Percentiles rank a stretch among this genome's conserved stretches.
These are phyloP conservation scores for Trifolium repens DNA, from an alignment of 306 rosid species.

Conservation along the genomic window DNA sequence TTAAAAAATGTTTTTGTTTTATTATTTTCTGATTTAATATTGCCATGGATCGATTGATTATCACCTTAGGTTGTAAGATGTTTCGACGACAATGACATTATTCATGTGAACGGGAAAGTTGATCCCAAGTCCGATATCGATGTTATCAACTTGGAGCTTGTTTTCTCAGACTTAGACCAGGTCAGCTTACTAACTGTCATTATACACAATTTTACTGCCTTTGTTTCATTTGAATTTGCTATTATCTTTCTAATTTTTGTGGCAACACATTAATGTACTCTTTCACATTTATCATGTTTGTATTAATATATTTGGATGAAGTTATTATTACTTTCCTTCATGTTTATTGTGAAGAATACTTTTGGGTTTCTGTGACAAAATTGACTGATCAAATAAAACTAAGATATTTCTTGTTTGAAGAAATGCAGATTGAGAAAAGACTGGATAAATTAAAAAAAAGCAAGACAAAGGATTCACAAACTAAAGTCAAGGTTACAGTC, in stretches of 20 bases:
- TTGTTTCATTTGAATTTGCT: conserved; percentile 28
- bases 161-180: conserved; percentile 96
- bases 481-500: conserved; percentile 74
- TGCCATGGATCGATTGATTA: conserved; percentile 35
- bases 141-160: conserved; percentile 93
- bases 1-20: not conserved
- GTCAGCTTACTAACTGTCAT: conserved; percentile 53
- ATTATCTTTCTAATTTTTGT: conserved; percentile 13
- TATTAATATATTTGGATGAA: conserved; percentile 25
- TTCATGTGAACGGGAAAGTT: conserved; percentile 93
- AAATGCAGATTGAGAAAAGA: conserved; percentile 97
- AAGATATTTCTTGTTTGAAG: conserved; percentile 58
- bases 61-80: conserved; percentile 80
- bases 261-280: conserved; percentile 6
- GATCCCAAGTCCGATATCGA: conserved; percentile 92
- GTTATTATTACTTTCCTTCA: conserved; percentile 33
- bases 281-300: conserved; percentile 26
- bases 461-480: conserved; percentile 79
- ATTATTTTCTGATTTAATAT: conserved; percentile 31
- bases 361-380: conserved; percentile 37
- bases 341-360: conserved; percentile 8
- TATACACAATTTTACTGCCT: conserved; percentile 29
- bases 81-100: conserved; percentile 92
- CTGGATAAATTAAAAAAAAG: conserved; percentile 90
- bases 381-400: conserved; percentile 58